These are phyloP conservation scores for Penicillium aurantiogriseum DNA, from an alignment of 2,329 filamentous ascomycete genomes.

Conservation along the genomic window DNA sequence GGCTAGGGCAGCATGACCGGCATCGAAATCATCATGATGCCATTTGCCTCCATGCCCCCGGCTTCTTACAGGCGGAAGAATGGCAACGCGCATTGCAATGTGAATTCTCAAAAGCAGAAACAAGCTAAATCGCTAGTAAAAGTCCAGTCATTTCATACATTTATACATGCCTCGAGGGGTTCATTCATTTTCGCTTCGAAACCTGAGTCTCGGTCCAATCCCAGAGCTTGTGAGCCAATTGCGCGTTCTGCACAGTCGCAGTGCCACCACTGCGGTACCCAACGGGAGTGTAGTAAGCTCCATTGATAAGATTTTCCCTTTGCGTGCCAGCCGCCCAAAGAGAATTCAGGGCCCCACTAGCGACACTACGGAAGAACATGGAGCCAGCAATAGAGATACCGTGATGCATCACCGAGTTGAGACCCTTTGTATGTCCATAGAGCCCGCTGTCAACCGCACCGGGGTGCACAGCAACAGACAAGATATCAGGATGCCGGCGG, in stretches of 20 bases:
- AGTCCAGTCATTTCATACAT: not conserved
- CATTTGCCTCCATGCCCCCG: constrained; percentile 7
- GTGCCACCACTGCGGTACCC: constrained; percentile 34
- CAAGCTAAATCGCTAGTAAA: not conserved
- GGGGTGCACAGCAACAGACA: constrained; percentile 51
- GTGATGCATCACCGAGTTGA: constrained; percentile 24
- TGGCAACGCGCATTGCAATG: not conserved
- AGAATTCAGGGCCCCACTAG: constrained; percentile 42
- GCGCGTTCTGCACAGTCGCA: constrained; percentile 31
- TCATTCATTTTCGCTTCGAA: constrained; percentile 14
- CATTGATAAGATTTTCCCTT: constrained; percentile 35
- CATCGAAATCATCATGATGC: constrained; percentile 22
- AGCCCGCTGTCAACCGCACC: constrained; percentile 46
- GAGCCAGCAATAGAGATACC: constrained; percentile 20
- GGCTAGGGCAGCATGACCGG: constrained; percentile 5
- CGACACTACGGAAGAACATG: constrained; percentile 32
- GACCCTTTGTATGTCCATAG: constrained; percentile 34
- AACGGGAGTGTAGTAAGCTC: constrained; percentile 45
- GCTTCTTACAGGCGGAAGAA: not conserved
- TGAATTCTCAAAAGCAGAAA: not conserved
- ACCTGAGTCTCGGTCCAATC: constrained; percentile 46
- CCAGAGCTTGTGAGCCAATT: constrained; percentile 40
- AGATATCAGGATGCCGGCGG: constrained; percentile 44
- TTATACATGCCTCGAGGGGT: not conserved
- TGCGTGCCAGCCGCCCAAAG: constrained; percentile 42